These are phyloP conservation scores for Cornus kousa DNA, from an alignment of 148 eudicot genomes.

Conservation along the genomic window DNA sequence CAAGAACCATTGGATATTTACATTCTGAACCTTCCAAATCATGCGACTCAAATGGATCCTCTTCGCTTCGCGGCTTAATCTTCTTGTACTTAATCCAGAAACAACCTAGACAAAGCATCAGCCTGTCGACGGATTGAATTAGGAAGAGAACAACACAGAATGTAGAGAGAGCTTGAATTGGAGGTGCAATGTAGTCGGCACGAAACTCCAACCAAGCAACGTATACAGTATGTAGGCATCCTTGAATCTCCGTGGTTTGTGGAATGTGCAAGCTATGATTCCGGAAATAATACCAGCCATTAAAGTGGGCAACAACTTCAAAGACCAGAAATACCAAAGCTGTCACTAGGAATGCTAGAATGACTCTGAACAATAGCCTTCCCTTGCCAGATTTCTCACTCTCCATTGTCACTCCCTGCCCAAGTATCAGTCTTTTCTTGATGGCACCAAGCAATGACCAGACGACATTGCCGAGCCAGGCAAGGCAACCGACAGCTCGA, in stretches of 20 bases:
- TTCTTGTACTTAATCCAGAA: conserved; percentile 51
- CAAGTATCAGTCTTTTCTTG: conserved; percentile 39
- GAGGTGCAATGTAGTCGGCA: conserved; percentile 44
- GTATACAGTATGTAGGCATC: conserved; percentile 42
- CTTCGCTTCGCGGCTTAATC: conserved; percentile 42
- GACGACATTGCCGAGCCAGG: conserved; percentile 49
- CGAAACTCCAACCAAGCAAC: conserved; percentile 41
- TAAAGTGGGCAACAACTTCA: conserved; percentile 48
- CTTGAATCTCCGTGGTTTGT: conserved; percentile 37
- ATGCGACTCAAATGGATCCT: conserved; percentile 23
- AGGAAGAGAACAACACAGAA: conserved; percentile 53
- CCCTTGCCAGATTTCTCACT: conserved; percentile 43
- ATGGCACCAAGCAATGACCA: conserved; percentile 46
- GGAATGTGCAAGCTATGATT: conserved; percentile 33
- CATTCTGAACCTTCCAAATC: conserved; percentile 44
- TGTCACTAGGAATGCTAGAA: conserved; percentile 37
- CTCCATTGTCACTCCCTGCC: conserved; percentile 47
- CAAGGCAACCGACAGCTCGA: conserved; percentile 51
- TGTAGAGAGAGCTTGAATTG: conserved; percentile 37
- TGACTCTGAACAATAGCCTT: conserved; percentile 37
- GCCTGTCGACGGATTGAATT: conserved; percentile 51
- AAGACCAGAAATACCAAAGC: conserved; percentile 46
- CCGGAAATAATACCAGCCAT: conserved; percentile 48
- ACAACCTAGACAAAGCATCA: conserved; percentile 56
- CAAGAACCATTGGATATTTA: conserved; percentile 55